A percentile compares a stretch with the other conserved stretches of the same genome.
phyloP scores from a whole-genome alignment of 495 filamentous ascomycete species.

The Penicillium ochrochloron region DNA sequence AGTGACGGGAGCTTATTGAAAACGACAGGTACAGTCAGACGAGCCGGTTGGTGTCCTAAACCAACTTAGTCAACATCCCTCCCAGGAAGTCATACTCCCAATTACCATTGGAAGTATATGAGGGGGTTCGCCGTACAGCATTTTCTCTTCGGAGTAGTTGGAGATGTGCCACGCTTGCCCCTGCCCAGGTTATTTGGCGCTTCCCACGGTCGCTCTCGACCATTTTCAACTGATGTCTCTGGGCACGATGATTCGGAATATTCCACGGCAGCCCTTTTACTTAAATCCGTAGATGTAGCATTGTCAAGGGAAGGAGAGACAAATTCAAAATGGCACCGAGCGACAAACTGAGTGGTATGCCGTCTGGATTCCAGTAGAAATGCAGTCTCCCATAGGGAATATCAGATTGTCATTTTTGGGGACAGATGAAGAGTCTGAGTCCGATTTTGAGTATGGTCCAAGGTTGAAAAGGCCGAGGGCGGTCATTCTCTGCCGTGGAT shows the following conservation, averaged over 20 bases:
- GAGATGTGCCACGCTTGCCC: slow-evolving; percentile 44
- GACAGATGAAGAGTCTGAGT: too few species aligned
- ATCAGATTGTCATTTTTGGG: too few species aligned
- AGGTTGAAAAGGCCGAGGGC: too few species aligned
- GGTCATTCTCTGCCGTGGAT: too few species aligned
- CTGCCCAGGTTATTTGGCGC: slow-evolving; percentile 43
- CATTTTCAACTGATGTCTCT: slow-evolving; percentile 39
- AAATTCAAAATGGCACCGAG: too few species aligned
- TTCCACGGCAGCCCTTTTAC: too few species aligned
- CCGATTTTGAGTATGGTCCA: too few species aligned
- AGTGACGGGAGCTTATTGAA: slow-evolving; percentile 9
- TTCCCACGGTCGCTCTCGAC: slow-evolving; percentile 35
- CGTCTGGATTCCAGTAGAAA: too few species aligned
- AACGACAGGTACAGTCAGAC: slow-evolving; percentile 7
- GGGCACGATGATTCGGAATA: slow-evolving; percentile 10
- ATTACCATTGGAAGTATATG: slow-evolving; percentile 44
- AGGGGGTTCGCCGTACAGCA: slow-evolving; percentile 39
- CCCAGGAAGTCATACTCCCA: slow-evolving; percentile 16
- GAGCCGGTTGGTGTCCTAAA: slow-evolving; percentile 18
- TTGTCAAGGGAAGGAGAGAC: too few species aligned
- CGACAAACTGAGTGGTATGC: too few species aligned
- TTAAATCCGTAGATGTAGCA: too few species aligned
- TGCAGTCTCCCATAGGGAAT: too few species aligned
- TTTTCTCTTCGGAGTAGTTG: slow-evolving; percentile 37
- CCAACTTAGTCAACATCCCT: background rate